phyloP scores from a whole-genome alignment of 108 stramenopile species.

The Ochromonas danica region DNA sequence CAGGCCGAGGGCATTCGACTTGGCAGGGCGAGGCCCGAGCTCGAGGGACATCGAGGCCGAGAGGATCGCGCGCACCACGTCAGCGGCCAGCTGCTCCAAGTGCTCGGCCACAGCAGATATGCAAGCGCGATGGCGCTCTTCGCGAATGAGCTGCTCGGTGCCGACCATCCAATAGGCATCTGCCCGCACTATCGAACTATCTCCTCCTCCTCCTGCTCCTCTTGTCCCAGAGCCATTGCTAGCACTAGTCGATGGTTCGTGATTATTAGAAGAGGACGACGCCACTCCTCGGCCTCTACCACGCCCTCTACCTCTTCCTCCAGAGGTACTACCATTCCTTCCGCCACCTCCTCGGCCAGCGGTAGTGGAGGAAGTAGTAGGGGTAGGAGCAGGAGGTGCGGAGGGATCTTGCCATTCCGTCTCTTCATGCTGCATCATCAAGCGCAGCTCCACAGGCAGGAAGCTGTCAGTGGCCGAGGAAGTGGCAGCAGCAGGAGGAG shows the following conservation, averaged over 20 bases:
- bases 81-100: neutral
- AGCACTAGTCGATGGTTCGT: neutral
- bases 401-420: neutral
- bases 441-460: constrained; percentile 20
- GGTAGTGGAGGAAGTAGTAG: neutral
- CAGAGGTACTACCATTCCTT: neutral
- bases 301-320: neutral
- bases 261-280: neutral
- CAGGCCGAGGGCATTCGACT: no score
- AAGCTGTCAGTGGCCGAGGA: neutral
- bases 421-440: constrained; percentile 11
- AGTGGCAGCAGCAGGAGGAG: neutral
- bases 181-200: neutral
- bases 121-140: constrained; percentile 25
- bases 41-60: neutral
- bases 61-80: constrained; percentile 22
- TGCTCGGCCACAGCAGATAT: neutral
- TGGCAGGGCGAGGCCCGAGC: neutral
- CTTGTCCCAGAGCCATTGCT: neutral
- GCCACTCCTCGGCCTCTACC: neutral
- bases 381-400: neutral
- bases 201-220: neutral
- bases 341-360: neutral
- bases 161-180: constrained; percentile 23
- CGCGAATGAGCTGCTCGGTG: constrained; percentile 6